A percentile compares a stretch with the other conserved stretches of the same genome.
phyloP scores from a whole-genome alignment of 163 green algal species.

The Chloromonas sp. region DNA sequence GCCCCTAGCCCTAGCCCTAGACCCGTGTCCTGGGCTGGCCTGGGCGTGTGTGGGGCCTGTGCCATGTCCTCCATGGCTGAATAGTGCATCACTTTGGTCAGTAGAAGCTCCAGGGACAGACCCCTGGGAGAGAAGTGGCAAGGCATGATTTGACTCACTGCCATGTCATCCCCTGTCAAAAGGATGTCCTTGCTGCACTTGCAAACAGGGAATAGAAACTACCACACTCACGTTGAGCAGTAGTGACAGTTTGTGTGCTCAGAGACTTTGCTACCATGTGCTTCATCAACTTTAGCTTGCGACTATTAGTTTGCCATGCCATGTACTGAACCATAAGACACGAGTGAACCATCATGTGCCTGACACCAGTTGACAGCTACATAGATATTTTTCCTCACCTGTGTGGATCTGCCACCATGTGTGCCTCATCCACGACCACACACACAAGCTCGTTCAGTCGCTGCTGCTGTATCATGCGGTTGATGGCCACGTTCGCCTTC shows the following conservation, averaged over 20 bases:
- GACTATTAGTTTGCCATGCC: background rate
- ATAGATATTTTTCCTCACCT: slow-evolving; percentile 18
- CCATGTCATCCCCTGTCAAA: background rate
- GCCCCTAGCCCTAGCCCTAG: background rate
- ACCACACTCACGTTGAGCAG: background rate
- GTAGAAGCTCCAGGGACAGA: slow-evolving; percentile 68
- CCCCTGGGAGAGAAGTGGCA: slow-evolving; percentile 37
- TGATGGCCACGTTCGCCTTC: slow-evolving; percentile 73
- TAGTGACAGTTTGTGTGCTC: background rate
- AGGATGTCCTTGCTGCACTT: background rate
- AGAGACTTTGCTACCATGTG: too few species aligned
- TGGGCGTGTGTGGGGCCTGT: background rate
- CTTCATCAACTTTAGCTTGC: too few species aligned
- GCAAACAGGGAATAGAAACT: background rate
- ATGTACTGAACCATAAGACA: slow-evolving; percentile 67
- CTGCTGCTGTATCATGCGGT: slow-evolving; percentile 41
- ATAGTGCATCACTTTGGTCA: slow-evolving; percentile 71
- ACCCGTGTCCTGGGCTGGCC: background rate
- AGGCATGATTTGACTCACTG: background rate
- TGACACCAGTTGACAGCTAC: background rate
- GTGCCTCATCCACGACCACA: slow-evolving; percentile 77
- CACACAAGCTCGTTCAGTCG: slow-evolving; percentile 44
- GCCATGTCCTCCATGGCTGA: background rate
- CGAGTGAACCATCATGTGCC: slow-evolving; percentile 74
- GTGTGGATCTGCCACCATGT: slow-evolving; percentile 75